Base-by-base conservation (phyloP, 768 basidiomycete genomes). In the Rhodosporidiobolus odoratus region DNA sequence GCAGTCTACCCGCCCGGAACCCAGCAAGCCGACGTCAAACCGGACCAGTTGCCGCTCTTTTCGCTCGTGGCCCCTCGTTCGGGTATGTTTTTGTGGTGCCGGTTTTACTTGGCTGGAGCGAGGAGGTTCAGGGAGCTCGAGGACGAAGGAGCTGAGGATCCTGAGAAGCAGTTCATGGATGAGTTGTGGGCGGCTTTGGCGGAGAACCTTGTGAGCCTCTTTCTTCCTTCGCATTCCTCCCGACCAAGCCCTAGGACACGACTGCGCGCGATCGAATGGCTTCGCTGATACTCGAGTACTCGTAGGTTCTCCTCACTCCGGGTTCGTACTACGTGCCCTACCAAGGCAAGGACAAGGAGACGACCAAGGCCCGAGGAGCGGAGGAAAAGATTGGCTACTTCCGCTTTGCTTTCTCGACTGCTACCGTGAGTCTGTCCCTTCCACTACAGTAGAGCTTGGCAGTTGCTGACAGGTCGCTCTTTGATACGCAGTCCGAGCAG, bases 61-160 rank as follows among this genome's bases (percentile, higher is more conserved):
- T 86, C 85, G 52, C 87, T 90, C 77, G 83, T 88, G 6, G 87
- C 89, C 10, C 89, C 89, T 9, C 9, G 32, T 15, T 8, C 10
- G 15, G 52, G 52, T 7, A 92, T 91, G 89, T 91, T 89, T 79
- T 40, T 52, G 48, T 59, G 65, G 87, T 85, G 85, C 40, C 8
- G 12, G 21, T 30, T 34, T 32, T 59, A 59, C 40, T 41, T 66
- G 15, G 1, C 27, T 7, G 30, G 7, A 16, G 58, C 58, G 7
- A 37, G 30, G 13, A 37, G 58, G 10, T 66, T 60, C 48, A 9
- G 25, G 38, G 32, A 60, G 40, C 50, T 59, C 16, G 38, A 19
- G 6, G 23, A 60, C 34, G 47, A 19, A 41, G n/a, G 27, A 0
- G 32, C 27, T n/a, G 10, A 27, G 27, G 58, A 67, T 27, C 66